phyloP scores from a whole-genome alignment of 1,139 yeast genomes.

The Keqinozyma sinolaborantium region DNA sequence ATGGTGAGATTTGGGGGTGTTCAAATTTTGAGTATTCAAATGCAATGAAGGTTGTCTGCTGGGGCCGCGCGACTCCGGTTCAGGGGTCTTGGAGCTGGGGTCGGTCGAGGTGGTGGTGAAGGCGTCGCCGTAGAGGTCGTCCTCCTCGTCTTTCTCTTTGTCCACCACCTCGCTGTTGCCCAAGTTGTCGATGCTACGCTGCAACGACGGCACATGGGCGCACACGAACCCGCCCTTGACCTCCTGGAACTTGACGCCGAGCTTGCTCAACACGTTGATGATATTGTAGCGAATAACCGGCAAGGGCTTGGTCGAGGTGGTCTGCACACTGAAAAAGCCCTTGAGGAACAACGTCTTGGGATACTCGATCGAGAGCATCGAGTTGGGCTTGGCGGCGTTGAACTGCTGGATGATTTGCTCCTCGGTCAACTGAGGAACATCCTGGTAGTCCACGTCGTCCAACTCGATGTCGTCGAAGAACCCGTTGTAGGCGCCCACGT shows the following conservation, averaged over 20 bases:
- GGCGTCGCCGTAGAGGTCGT: conserved; percentile 41
- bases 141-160: conserved; percentile 33
- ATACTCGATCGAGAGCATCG: conserved; percentile 92
- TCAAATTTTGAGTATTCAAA: conserved; percentile 21
- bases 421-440: conserved; percentile 49
- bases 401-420: conserved; percentile 65
- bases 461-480: conserved; percentile 67
- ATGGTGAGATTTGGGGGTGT: conserved; percentile 16
- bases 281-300: conserved; percentile 86
- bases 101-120: conserved; percentile 36
- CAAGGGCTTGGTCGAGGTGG: conserved; percentile 89
- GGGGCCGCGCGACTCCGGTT: conserved; percentile 20
- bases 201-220: conserved; percentile 58
- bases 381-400: conserved; percentile 65
- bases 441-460: conserved; percentile 35
- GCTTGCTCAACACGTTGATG: conserved; percentile 68
- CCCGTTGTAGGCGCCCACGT: conserved; percentile 36
- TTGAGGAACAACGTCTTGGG: conserved; percentile 89
- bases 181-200: conserved; percentile 13
- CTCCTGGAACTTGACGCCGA: conserved; percentile 83
- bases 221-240: conserved; percentile 95
- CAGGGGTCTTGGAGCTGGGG: conserved; percentile 28
- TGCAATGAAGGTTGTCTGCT: conserved; percentile 41
- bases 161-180: conserved; percentile 15
- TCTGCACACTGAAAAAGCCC: conserved; percentile 93